Evolutionary conservation across 2,329 filamentous ascomycete species (phyloP).

Genomic region (Talaromyces sp.): DNA sequence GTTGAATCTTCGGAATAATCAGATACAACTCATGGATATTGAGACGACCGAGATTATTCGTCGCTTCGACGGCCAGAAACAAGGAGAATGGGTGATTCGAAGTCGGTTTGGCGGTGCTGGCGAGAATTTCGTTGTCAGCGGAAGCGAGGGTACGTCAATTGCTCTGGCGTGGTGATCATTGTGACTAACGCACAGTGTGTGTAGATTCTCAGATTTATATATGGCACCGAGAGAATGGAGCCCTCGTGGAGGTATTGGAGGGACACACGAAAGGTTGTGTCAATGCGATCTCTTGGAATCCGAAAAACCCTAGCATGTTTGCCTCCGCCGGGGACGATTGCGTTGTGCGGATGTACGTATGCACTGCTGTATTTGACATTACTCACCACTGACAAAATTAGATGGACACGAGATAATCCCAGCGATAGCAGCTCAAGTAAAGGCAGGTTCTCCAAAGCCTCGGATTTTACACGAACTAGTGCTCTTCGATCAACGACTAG

Average conservation of each 20-base stretch:
- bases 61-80: conserved; percentile 70
- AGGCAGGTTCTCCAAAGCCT: conserved; percentile 30
- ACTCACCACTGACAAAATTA: conserved; percentile 17
- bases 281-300: conserved; percentile 88
- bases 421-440: conserved; percentile 24
- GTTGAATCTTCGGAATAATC: conserved; percentile 73
- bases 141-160: conserved; percentile 70
- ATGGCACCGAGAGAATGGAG: conserved; percentile 83
- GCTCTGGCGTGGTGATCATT: not conserved
- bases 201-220: conserved; percentile 71
- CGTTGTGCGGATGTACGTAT: conserved; percentile 75
- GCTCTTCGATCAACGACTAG: conserved; percentile 39
- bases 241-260: conserved; percentile 69
- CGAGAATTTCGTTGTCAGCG: conserved; percentile 86
- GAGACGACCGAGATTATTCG: conserved; percentile 67
- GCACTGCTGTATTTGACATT: not conserved
- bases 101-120: conserved; percentile 82
- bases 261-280: conserved; percentile 73
- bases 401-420: conserved; percentile 37
- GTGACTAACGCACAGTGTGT: not conserved
- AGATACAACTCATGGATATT: conserved; percentile 76
- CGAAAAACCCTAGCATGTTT: conserved; percentile 75
- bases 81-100: conserved; percentile 75
- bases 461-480: conserved; percentile 39
- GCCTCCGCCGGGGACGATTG: conserved; percentile 88